These are phyloP conservation scores for Infundibulicybe gibba DNA, from an alignment of 768 basidiomycete species.

Conservation along the genomic window DNA sequence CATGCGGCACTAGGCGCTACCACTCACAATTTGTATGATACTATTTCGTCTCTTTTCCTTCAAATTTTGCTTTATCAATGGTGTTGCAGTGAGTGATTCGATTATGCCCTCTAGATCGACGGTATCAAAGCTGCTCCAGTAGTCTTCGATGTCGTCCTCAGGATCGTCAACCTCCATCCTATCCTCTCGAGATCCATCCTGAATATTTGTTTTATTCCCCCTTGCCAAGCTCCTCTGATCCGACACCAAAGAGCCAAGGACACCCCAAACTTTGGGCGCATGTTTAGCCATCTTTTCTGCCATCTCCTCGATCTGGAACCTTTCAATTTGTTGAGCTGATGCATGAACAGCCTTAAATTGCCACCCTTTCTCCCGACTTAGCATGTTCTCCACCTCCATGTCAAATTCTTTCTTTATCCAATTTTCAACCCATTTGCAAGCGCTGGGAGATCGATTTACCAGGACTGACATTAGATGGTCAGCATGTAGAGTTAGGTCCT, in stretches of 20 bases:
- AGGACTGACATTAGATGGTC: no score
- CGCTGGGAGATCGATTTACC: no score
- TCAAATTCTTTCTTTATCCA: no score
- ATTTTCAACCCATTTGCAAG: no score
- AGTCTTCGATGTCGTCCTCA: background rate
- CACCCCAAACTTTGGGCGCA: background rate
- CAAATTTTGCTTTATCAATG: background rate
- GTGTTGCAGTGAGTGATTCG: no score
- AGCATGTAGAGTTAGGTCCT: no score
- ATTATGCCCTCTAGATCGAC: no score
- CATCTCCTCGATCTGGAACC: background rate
- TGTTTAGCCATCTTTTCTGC: background rate
- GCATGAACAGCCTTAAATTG: background rate
- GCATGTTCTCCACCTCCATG: background rate
- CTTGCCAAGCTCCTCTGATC: background rate
- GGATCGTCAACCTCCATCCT: background rate
- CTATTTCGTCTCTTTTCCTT: background rate
- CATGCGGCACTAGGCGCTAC: background rate
- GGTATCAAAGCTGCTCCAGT: background rate
- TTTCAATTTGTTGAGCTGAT: background rate
- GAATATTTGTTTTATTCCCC: background rate
- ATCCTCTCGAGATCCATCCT: background rate
- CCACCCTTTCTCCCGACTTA: background rate
- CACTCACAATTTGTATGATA: background rate
- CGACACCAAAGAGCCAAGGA: background rate